Evolutionary conservation across 495 filamentous ascomycete species (phyloP).

Genomic region (Penicillium dipodomyicola): DNA sequence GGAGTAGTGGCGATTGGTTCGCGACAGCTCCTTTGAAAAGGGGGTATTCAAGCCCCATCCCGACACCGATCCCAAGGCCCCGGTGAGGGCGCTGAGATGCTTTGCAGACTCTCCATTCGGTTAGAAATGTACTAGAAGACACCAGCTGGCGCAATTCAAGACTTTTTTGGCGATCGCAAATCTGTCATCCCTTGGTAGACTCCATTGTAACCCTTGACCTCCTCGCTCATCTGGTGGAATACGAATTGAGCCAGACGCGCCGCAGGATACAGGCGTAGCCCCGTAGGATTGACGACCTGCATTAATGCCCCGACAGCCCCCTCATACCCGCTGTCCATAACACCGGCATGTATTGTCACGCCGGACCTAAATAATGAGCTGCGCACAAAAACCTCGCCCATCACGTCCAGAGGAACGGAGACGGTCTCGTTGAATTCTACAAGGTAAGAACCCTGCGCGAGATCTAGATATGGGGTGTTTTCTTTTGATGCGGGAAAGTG

Average conservation of each 20-base stretch:
- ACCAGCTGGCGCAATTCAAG: neutral
- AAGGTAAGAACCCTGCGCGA: slow-evolving; percentile 38
- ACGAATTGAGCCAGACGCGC: slow-evolving; percentile 47
- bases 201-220: slow-evolving; percentile 42
- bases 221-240: slow-evolving; percentile 35
- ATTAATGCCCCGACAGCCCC: slow-evolving; percentile 47
- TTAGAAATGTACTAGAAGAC: neutral
- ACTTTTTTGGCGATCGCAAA: neutral
- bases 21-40: neutral
- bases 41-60: neutral
- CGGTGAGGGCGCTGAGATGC: neutral
- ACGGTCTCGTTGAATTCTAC: slow-evolving; percentile 51
- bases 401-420: slow-evolving; percentile 35
- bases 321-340: slow-evolving; percentile 48
- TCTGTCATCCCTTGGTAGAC: slow-evolving; percentile 31
- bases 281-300: slow-evolving; percentile 38
- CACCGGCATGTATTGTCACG: slow-evolving; percentile 37
- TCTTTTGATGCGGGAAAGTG: slow-evolving; percentile 15
- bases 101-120: neutral
- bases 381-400: slow-evolving; percentile 40
- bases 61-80: no score
- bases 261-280: slow-evolving; percentile 32
- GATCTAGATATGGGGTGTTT: slow-evolving; percentile 14
- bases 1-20: neutral
- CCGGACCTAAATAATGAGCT: slow-evolving; percentile 44